phyloP scores from a whole-genome alignment of 108 stramenopile species.

The Discostella pseudostelligera region DNA sequence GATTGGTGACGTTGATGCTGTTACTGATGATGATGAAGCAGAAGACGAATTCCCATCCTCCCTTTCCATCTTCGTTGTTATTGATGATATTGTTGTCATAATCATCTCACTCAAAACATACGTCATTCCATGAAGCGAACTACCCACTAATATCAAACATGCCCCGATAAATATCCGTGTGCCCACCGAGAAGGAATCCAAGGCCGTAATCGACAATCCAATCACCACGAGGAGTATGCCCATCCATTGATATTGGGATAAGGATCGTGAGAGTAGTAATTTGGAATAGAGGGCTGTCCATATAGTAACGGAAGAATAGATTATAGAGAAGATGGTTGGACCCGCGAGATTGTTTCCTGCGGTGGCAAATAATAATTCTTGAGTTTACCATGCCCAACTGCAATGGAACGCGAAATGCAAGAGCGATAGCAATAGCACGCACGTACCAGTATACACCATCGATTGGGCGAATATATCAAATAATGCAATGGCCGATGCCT shows the following conservation, averaged over 20 bases:
- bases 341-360: constrained; percentile 61
- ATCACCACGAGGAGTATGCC: constrained; percentile 60
- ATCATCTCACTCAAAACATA: constrained; percentile 69
- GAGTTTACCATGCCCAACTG: too few relatives aligned
- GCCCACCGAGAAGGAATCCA: constrained; percentile 46
- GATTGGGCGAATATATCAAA: constrained; percentile 68
- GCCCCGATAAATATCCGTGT: constrained; percentile 52
- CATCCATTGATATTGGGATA: constrained; percentile 56
- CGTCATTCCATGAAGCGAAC: constrained; percentile 61
- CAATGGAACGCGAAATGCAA: too few relatives aligned
- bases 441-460: constrained; percentile 69
- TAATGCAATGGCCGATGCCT: constrained; percentile 57
- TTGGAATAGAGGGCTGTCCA: constrained; percentile 73
- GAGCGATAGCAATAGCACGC: neutral
- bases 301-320: constrained; percentile 73
- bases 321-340: constrained; percentile 74
- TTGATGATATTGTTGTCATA: constrained; percentile 51
- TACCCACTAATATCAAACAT: constrained; percentile 57
- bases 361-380: neutral
- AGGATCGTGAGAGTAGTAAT: constrained; percentile 47
- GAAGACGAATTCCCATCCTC: neutral
- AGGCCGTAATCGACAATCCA: constrained; percentile 60
- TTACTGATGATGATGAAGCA: neutral
- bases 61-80: neutral
- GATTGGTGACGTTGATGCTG: neutral